Percentiles rank a stretch among this genome's conserved stretches.
These are phyloP conservation scores for Porcisia hertigi DNA, from an alignment of 208 protist species.

Conservation along the genomic window DNA sequence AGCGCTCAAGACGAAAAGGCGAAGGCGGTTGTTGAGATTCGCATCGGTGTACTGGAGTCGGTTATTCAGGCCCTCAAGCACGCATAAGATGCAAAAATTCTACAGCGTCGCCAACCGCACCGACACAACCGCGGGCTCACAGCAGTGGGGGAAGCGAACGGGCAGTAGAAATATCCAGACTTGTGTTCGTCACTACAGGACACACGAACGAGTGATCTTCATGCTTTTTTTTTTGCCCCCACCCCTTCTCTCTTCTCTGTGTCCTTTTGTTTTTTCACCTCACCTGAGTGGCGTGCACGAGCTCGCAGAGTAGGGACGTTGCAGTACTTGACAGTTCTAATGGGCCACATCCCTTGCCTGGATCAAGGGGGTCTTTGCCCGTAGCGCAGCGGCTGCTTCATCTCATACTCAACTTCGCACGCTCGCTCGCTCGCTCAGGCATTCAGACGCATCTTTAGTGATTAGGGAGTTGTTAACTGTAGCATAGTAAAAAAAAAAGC, in stretches of 20 bases:
- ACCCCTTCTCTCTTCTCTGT: not conserved
- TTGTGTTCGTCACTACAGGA: not conserved
- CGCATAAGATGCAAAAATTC: slow-evolving; percentile 2
- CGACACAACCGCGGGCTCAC: not conserved
- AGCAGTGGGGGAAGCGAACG: not conserved
- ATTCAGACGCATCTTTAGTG: slow-evolving; percentile 12
- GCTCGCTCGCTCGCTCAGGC: slow-evolving; percentile 1
- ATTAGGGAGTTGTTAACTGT: slow-evolving; percentile 31
- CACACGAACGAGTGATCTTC: not conserved
- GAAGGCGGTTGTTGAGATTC: slow-evolving; percentile 81
- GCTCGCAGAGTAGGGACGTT: not conserved
- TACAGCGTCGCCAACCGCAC: not conserved
- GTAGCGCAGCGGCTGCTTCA: not conserved
- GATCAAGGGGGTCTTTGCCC: not conserved
- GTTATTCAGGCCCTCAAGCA: slow-evolving; percentile 68
- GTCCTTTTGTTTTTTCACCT: too few species aligned
- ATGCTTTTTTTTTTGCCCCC: not conserved
- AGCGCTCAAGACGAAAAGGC: slow-evolving; percentile 83
- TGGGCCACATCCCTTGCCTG: not conserved
- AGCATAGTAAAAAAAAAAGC: slow-evolving; percentile 23
- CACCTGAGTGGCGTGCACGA: not conserved
- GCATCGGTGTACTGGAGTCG: slow-evolving; percentile 75
- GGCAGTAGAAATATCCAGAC: not conserved
- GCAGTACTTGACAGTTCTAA: not conserved
- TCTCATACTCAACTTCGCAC: not conserved